Conservation (phyloP, 2,329 filamentous ascomycete genomes). For the Coniella lustricola region DNA sequence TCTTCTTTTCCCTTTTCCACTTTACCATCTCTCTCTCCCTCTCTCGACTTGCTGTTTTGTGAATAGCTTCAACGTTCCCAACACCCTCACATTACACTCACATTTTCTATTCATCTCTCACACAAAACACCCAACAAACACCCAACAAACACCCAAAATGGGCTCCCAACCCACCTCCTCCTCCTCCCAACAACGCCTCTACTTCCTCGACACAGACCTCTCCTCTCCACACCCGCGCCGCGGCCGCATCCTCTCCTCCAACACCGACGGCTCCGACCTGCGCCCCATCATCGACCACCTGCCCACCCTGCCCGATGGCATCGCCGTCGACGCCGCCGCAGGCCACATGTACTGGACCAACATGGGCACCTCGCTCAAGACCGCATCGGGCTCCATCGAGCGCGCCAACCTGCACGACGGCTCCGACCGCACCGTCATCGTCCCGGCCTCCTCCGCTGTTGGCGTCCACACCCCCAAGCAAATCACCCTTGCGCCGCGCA, state of each 20-base stretch:
- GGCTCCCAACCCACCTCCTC: conserved; percentile 1
- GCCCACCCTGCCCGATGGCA: conserved; percentile 34
- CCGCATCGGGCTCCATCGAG: conserved; percentile 31
- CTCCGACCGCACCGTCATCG: conserved; percentile 32
- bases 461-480: conserved; percentile 43
- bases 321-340: conserved; percentile 28
- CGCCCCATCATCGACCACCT: conserved; percentile 21
- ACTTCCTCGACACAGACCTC: conserved; percentile 25
- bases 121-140: too few relatives aligned
- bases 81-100: too few relatives aligned
- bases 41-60: too few relatives aligned
- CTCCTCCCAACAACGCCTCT: conserved; percentile 15
- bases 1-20: too few relatives aligned
- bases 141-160: conserved; percentile 2
- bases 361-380: conserved; percentile 35
- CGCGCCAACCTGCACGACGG: conserved; percentile 40
- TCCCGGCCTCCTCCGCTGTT: conserved; percentile 29
- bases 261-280: conserved; percentile 18
- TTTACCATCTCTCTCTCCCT: too few relatives aligned
- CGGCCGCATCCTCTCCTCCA: conserved; percentile 19
- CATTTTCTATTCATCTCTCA: too few relatives aligned
- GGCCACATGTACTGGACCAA: conserved; percentile 42
- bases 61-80: neutral
- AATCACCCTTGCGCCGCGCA: conserved; percentile 25
- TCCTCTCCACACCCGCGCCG: conserved; percentile 14